Base-by-base conservation (phyloP, 768 basidiomycete species). In the Naganishia onofrii region DNA sequence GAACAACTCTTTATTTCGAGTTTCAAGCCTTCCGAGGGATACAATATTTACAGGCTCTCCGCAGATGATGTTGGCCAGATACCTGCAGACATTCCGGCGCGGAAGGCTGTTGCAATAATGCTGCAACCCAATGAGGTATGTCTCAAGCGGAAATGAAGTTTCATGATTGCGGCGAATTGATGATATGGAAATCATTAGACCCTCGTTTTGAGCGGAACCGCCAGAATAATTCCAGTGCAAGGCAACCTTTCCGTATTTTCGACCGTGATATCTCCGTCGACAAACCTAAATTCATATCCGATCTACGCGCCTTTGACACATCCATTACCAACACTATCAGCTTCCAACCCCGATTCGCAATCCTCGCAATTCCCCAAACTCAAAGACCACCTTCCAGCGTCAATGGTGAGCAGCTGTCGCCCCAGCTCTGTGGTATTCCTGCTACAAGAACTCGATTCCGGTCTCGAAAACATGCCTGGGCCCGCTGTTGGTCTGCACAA, bases 301-400 rank as follows among this genome's bases (percentile, higher is more conserved):
- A 82, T 94, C 31, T 94, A 87, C 76, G 89, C 91, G 0, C 91
- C 93, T 0, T 84, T 86, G 3, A 90, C 88, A 0, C 87, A 90
- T n/a, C 90, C 92, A 0, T 76, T 93, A 6, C 90, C 92, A 0
- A 76, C 84, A 80, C 70, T 85, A 82, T 78, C 19, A 77, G 82
- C 73, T 73, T 73, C 53, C 56, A 13, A 55, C 72, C 19, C 3
- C 64, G 7, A 31, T 8, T 1, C 42, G 31, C 32, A 3, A 60
- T 15, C n/a, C 32, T 70, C 36, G 5, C 68, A 12, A 51, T 57
- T 38, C 68, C n/a, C 26, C 26, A 51, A n/a, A 21, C 71, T 21
- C 48, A 72, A 15, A 70, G 67, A 68, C 71, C 67, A 72, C 58
- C 66, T 72, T 17, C 78, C 81, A 0, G 56, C 70, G 0, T 53